Conservation (phyloP, 345 rosid species). For the Gynandropsis gynandra region DNA sequence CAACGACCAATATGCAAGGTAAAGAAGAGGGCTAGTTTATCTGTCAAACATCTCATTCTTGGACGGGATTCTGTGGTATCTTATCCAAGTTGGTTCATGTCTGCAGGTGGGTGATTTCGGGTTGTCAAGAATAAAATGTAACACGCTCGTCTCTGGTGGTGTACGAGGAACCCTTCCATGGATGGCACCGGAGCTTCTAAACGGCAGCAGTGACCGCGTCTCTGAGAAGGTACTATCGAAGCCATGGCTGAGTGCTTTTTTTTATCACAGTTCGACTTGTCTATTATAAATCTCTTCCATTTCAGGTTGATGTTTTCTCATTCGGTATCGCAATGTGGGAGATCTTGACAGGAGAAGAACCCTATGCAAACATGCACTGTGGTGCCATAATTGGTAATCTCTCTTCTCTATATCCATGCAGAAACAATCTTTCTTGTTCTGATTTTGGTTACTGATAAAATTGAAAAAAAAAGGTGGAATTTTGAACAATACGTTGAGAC, state of each 20-base stretch:
- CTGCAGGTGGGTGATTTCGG: slow-evolving; percentile 78
- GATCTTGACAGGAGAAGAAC: slow-evolving; percentile 85
- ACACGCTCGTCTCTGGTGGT: slow-evolving; percentile 85
- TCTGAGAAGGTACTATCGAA: slow-evolving; percentile 58
- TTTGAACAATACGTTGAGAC: slow-evolving; percentile 71
- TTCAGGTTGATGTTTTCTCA: slow-evolving; percentile 80
- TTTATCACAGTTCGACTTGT: no score
- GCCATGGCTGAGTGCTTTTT: no score
- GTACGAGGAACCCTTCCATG: slow-evolving; percentile 82
- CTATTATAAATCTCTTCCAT: no score
- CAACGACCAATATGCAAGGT: slow-evolving; percentile 95
- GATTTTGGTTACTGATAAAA: background rate
- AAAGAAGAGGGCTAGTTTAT: background rate
- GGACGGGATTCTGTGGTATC: no score
- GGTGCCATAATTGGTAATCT: slow-evolving; percentile 73
- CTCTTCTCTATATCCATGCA: background rate
- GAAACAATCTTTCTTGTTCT: background rate
- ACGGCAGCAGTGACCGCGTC: slow-evolving; percentile 69
- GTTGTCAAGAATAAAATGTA: slow-evolving; percentile 67
- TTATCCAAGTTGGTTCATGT: background rate
- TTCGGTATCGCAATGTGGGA: slow-evolving; percentile 86
- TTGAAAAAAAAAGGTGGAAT: slow-evolving; percentile 59
- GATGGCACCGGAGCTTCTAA: slow-evolving; percentile 86
- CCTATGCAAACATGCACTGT: slow-evolving; percentile 79
- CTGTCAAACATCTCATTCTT: no score